These are phyloP conservation scores for Lasiodiplodia sp. DNA, from an alignment of 2,329 filamentous ascomycete genomes.

Conservation along the genomic window DNA sequence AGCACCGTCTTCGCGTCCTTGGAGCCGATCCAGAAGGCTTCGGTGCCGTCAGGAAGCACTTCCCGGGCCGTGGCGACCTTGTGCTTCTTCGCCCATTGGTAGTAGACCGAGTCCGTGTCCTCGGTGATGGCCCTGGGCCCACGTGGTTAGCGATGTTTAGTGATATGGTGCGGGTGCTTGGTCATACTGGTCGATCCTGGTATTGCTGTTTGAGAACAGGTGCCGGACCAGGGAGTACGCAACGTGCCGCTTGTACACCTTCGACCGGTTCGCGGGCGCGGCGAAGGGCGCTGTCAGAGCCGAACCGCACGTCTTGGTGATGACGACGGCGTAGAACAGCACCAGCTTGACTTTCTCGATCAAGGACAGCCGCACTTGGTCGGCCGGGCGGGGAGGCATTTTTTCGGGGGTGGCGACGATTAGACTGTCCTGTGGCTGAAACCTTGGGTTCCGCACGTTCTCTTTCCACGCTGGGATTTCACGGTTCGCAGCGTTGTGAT, in stretches of 20 bases:
- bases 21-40: constrained; percentile 24
- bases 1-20: constrained; percentile 21
- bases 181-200: neutral
- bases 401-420: too few species aligned
- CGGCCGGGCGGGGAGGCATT: constrained; percentile 2
- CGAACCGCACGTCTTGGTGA: neutral
- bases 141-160: neutral
- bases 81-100: constrained; percentile 3
- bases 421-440: neutral
- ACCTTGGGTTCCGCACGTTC: neutral
- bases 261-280: neutral
- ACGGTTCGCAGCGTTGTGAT: neutral
- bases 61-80: constrained; percentile 7
- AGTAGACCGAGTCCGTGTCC: constrained; percentile 12
- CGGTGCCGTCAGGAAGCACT: constrained; percentile 11
- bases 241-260: neutral
- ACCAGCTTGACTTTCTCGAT: neutral
- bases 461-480: too few species aligned
- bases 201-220: neutral
- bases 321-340: neutral
- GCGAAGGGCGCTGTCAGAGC: neutral
- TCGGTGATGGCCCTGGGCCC: neutral
- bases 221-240: neutral
- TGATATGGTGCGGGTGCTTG: neutral
- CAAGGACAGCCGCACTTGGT: neutral